Base-by-base conservation (phyloP, 306 rosid species). In the Casuarina glauca region DNA sequence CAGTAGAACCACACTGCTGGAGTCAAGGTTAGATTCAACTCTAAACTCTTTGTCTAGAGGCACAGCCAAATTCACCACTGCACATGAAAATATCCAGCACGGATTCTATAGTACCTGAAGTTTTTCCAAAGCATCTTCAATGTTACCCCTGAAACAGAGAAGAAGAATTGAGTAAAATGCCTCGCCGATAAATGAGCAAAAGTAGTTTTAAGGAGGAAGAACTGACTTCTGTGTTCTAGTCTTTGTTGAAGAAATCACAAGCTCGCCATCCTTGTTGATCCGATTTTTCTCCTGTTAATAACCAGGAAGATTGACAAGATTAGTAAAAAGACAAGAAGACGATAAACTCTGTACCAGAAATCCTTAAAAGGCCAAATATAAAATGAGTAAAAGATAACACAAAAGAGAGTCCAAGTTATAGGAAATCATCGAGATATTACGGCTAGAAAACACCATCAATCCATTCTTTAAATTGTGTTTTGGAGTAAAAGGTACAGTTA, bases 231-330 rank as follows among this genome's bases (percentile, higher is more conserved):
- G 97, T 1, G 98, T 94, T 82, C 97, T 88, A 72, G 98, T 94
- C 86, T 83, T 94, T 39, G 98, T 94, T 53, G 97, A 94, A 67
- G 98, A 90, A 78, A 94, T 89, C 83, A 94, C 98, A 57, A 92
- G 98, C 75, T 94, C 98, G 74, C 97, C 97, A 66, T 94, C 98
- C 86, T 88, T 90, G 87, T 92, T 90, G 67, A 94, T 90, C 17
- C 97, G 95, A 76, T 94, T 94, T 83, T 94, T 94, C 87, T 94
- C 98, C 98, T 92, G 87, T 72, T 38, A 74, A 84, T 69, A 55
- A 83, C 75, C 77, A 79, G 72, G 60, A 44, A 79, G 46, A 76
- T 75, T 54, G 49, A 6, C 54, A 57, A 74, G 78, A 51, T 38
- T 67, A 41, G 36, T 45, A 55, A 66, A 63, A 80, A 80, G 46